Evolutionary conservation across 768 basidiomycete genomes (phyloP).

Genomic region (Pleurotus citrinopileatus): DNA sequence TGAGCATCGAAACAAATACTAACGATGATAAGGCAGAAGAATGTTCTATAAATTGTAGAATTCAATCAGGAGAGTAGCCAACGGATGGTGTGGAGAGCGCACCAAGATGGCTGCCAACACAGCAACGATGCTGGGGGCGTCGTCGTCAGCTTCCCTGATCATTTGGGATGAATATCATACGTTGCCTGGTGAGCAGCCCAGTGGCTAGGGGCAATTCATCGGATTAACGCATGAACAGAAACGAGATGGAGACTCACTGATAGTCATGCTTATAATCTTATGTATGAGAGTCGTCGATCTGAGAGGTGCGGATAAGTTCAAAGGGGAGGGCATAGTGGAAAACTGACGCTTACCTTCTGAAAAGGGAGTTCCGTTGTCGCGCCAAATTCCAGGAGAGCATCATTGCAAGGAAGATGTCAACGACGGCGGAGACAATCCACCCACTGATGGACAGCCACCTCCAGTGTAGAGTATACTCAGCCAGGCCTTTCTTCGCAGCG

Average conservation of each 20-base stretch:
- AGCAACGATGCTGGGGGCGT: not conserved
- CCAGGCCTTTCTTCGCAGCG: conserved; percentile 15
- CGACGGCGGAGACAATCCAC: conserved; percentile 22
- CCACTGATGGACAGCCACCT: conserved; percentile 30
- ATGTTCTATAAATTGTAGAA: no score
- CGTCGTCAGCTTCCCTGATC: no score
- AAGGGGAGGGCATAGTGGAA: not conserved
- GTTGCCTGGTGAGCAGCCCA: not conserved
- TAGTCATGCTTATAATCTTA: not conserved
- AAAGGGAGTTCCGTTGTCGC: conserved; percentile 19
- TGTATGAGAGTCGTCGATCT: not conserved
- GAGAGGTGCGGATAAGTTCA: not conserved
- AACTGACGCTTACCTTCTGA: conserved; percentile 1
- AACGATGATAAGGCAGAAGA: no score
- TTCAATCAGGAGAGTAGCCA: no score
- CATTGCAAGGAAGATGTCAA: conserved; percentile 29
- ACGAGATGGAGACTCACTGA: not conserved
- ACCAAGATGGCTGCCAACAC: not conserved
- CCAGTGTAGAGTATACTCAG: conserved; percentile 19
- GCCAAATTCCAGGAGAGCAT: conserved; percentile 29
- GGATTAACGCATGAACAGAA: not conserved
- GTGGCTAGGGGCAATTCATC: not conserved
- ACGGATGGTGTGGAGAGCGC: no score
- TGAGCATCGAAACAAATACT: no score
- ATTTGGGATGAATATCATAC: no score